Base-by-base conservation (phyloP, 176 grass and related monocot species). In the Oryza longistaminata region DNA sequence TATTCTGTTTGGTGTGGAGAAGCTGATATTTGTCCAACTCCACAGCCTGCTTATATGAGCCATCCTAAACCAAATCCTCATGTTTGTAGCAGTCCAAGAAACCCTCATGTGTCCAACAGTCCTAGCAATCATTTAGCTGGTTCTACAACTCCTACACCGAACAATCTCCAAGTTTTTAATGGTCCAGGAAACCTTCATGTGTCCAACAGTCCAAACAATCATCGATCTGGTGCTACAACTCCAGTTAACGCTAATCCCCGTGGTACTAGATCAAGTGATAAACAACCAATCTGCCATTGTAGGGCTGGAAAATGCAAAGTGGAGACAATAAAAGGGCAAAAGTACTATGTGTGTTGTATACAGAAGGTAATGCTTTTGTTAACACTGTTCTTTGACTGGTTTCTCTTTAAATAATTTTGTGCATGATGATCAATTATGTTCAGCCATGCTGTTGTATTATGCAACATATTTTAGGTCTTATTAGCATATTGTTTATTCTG, bases 311-410 rank as follows among this genome's bases (percentile, higher is more conserved):
- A 62, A 64, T 97, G 95, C 74, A 83, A 0, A 24, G 21, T 31
- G 45, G 7, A 6, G 46, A 78, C 5, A 49, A 66, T 75, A 61
- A 71, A 58, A 10, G 75, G 75, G 21, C 65, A 73, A 60, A 72
- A 67, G 26, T 94, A 68, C 43, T 97, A 92, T 83, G 66, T 87
- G 22, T 93, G 94, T 34, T 35, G 42, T 70, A 84, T 92, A 86
- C 75, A 9, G 42, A 88, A 93, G 94, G 91, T 97, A 97, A 70
- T 84, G 14, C 35, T 84, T 70, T 27, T 50, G 15, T 33, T 21
- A 31, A 67, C 81, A 66, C 6, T 52, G 9, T 55, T n/a, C 5
- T 22, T 64, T 11, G 58, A 40, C 52, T 87, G 55, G 9, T 60
- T 68, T 53, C 45, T 72, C 52, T 34, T 71, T 6, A 80, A 71